Evolutionary conservation across 2,329 filamentous ascomycete genomes (phyloP), one percentile per base, ranked within the genome.

Genomic region (Gremmenia infestans): DNA sequence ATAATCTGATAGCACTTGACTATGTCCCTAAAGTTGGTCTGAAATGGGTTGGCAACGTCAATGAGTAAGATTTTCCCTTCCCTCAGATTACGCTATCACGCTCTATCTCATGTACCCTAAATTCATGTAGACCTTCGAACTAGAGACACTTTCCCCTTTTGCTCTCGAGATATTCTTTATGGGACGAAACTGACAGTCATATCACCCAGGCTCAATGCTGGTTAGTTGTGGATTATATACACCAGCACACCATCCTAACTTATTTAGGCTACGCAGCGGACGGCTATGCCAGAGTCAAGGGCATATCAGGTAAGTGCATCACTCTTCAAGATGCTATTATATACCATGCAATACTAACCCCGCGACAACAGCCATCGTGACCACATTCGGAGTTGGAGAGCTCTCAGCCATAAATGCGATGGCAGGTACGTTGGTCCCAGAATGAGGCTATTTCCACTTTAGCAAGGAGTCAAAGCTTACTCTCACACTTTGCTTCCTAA

Each of bases 381-480:
- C 88, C 42, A 90, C 88, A 0, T 91, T 91, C 60, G 88, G 88
- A 52, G 87, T 91, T 4, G 88, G 83, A 52, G 84, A 87, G 68
- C 78, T 87, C n/a, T 89, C 86, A 2, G 86, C 87, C 49, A 76
- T 90, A 66, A 89, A 90, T 65, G 88, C 84, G 42, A 72, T 90
- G 53, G 87, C 87, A 2, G 88, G 45, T 47, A 47, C 11, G 45
- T 47, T 12, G 12, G 11, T 17, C 14, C 14, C 6, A 32, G 28
- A 32, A 32, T 32, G 28, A 42, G 39, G 39, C 14, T 42, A 7
- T 42, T 19, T 5, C n/a, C 39, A 42, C 17, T 14, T 42, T 32
- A 11, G 28, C 8, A 32, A 32, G 28, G 9, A 11, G 28, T 40
- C 14, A 15, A 15, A 40, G 14, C 2, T n/a, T n/a, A 12, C 36